phyloP scores from a whole-genome alignment of 2,329 filamentous ascomycete genomes.

The Diaporthe australafricana region DNA sequence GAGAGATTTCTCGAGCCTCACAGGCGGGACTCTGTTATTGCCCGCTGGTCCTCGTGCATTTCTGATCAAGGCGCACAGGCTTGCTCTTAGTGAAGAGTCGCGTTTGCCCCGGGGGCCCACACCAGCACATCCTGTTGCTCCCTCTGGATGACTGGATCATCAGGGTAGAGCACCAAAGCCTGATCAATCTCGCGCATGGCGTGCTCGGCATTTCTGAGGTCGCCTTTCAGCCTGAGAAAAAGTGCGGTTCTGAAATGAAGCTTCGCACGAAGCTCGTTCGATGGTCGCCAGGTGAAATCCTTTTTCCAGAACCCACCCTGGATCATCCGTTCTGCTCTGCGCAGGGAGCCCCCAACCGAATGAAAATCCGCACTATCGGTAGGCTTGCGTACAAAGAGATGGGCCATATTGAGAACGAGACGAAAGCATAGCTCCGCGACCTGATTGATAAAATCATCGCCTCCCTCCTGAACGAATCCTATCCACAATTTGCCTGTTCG shows the following conservation, averaged over 20 bases:
- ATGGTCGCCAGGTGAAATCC: background rate
- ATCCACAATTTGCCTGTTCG: background rate
- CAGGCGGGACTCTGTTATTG: background rate
- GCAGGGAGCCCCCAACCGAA: background rate
- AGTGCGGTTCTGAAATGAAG: background rate
- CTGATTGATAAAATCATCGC: background rate
- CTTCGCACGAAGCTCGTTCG: background rate
- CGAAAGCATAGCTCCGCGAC: background rate
- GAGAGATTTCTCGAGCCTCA: background rate
- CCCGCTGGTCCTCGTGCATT: background rate
- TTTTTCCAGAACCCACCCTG: background rate
- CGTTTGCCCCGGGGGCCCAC: background rate
- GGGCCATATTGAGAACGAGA: background rate
- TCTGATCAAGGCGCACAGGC: background rate
- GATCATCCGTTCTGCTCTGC: background rate
- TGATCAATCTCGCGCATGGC: background rate
- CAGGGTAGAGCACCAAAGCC: background rate
- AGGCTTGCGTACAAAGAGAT: too few species aligned
- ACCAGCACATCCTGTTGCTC: background rate
- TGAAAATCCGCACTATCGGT: too few species aligned
- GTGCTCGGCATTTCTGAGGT: rapidly evolving
- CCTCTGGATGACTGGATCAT: background rate
- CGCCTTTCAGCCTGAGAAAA: background rate
- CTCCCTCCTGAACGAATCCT: background rate
- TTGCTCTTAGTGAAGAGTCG: background rate